Percentiles rank a stretch among this genome's conserved stretches.
Conservation (phyloP, 208 protist species). For the Wallacemonas sp. region DNA sequence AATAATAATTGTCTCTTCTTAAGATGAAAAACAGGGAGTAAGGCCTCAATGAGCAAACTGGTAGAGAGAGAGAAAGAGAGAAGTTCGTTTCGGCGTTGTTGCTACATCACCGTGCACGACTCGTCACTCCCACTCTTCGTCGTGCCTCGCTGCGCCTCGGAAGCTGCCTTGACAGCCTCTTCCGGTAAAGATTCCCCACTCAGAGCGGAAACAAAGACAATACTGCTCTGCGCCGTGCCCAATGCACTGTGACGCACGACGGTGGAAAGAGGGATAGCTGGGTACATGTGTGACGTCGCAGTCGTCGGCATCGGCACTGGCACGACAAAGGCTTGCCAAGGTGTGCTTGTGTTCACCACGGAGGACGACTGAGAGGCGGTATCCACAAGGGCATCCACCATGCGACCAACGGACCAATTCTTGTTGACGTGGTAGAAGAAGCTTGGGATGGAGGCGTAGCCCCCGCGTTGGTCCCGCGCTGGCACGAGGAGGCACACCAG, state of each 20-base stretch:
- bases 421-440: conserved; percentile 78
- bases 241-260: conserved; percentile 39
- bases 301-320: conserved; percentile 30
- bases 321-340: conserved; percentile 56
- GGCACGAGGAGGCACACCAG: conserved; percentile 52
- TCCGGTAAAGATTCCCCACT: conserved; percentile 18
- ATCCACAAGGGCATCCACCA: conserved; percentile 66
- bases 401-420: conserved; percentile 47
- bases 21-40: too few species aligned
- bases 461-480: neutral
- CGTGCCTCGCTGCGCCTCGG: conserved; percentile 15
- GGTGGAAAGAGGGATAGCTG: conserved; percentile 44
- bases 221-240: conserved; percentile 6
- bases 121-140: neutral
- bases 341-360: conserved; percentile 24
- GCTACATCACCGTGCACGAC: conserved; percentile 4
- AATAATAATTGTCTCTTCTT: too few species aligned
- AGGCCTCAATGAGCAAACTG: too few species aligned
- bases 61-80: too few species aligned
- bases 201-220: conserved; percentile 15
- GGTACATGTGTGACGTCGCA: conserved; percentile 37
- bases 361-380: conserved; percentile 43
- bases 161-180: conserved; percentile 27
- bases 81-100: too few species aligned
- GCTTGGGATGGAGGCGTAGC: conserved; percentile 32